Conservation (phyloP, 1,284 basidiomycete genomes). For the Lentinus polychrous region DNA sequence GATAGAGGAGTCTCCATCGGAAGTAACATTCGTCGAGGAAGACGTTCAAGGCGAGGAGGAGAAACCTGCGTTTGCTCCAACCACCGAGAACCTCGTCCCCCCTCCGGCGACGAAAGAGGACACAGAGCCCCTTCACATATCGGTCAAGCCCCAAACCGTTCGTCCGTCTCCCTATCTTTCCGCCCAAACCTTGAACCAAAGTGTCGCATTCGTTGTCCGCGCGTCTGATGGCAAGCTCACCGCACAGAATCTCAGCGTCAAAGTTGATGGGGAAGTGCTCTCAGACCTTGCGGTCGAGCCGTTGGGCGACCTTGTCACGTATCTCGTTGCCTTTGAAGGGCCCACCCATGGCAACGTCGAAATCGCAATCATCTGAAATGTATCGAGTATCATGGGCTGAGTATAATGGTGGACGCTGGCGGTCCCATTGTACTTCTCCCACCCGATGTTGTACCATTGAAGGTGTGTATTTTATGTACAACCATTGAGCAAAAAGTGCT, state of each 20-base stretch:
- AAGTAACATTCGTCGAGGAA: conserved; percentile 1
- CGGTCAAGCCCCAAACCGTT: too few species aligned
- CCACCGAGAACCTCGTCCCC: background rate
- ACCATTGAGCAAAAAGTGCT: background rate
- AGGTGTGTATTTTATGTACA: too few species aligned
- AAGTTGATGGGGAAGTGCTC: background rate
- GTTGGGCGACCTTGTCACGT: background rate
- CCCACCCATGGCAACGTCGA: background rate
- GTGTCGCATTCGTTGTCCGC: background rate
- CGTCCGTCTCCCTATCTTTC: background rate
- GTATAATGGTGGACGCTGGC: background rate
- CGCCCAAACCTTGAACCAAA: background rate
- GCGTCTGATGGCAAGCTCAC: background rate
- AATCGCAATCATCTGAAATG: background rate
- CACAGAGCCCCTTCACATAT: too few species aligned
- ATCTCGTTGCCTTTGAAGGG: background rate
- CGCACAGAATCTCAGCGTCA: background rate
- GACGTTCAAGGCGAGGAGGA: conserved; percentile 1
- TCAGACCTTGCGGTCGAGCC: background rate
- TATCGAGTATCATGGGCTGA: too few species aligned
- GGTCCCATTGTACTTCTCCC: background rate
- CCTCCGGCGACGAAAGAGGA: too few species aligned
- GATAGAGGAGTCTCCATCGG: conserved; percentile 1
- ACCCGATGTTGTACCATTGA: background rate
- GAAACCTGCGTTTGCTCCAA: background rate